Conservation (phyloP, 768 basidiomycete species). For the Russula brevipes region DNA sequence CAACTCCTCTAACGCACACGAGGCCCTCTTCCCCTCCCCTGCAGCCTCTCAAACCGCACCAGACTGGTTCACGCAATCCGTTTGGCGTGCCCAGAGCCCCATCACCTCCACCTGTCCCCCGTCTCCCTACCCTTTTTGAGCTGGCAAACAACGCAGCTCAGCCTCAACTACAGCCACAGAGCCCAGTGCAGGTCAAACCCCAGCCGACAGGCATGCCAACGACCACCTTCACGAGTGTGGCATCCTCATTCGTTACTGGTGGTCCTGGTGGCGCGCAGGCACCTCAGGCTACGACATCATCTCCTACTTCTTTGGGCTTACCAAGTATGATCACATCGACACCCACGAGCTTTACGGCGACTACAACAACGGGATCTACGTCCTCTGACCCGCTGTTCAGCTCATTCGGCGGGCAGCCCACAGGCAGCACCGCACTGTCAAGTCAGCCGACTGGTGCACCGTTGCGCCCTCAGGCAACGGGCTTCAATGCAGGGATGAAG, state of each 20-base stretch:
- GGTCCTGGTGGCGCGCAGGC: conserved; percentile 27
- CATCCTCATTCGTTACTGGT: conserved; percentile 63
- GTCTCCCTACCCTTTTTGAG: conserved; percentile 77
- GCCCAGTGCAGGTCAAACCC: conserved; percentile 20
- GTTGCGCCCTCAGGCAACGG: conserved; percentile 40
- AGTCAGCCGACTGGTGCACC: conserved; percentile 29
- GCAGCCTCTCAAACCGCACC: conserved; percentile 75
- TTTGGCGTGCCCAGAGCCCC: conserved; percentile 72
- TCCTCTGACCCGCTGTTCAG: conserved; percentile 47
- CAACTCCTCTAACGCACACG: conserved; percentile 57
- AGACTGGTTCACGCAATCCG: conserved; percentile 93
- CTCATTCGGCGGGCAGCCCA: conserved; percentile 47
- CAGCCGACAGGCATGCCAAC: conserved; percentile 18
- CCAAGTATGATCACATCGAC: conserved; percentile 4
- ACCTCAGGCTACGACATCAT: conserved; percentile 20
- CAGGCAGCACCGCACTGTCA: conserved; percentile 39
- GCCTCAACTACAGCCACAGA: conserved; percentile 7
- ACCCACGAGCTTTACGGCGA: conserved; percentile 21
- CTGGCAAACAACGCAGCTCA: conserved; percentile 49
- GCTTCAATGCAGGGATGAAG: conserved; percentile 44
- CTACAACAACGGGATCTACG: conserved; percentile 41
- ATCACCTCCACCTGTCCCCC: conserved; percentile 57
- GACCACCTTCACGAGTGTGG: conserved; percentile 56
- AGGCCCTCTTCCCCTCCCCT: conserved; percentile 41
- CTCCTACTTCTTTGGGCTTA: conserved; percentile 22